phyloP scores from a whole-genome alignment of 2,329 filamentous ascomycete genomes.

The Mariannaea sp. region DNA sequence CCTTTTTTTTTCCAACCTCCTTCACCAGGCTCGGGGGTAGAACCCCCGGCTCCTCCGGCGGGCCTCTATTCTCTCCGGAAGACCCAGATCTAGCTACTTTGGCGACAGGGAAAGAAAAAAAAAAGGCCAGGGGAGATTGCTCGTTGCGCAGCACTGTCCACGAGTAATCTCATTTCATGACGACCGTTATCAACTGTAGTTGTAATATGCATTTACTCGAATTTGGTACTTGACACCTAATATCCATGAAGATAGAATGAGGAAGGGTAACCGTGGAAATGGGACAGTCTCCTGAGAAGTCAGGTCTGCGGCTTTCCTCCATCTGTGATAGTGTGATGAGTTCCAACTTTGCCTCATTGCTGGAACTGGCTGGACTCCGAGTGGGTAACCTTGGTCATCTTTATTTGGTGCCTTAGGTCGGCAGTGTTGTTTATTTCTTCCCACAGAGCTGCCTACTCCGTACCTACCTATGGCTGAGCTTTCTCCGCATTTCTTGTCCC shows the following conservation, averaged over 20 bases:
- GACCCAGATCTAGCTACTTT: conserved; percentile 12
- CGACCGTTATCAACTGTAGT: background rate
- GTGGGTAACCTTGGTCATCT: conserved; percentile 8
- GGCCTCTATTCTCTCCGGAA: conserved; percentile 11
- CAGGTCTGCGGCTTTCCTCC: conserved; percentile 4
- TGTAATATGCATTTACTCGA: no score
- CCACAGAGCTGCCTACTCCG: conserved; percentile 6
- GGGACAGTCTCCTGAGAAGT: background rate
- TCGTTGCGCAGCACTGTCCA: conserved; percentile 11
- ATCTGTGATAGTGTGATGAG: conserved; percentile 3
- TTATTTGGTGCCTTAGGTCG: no score
- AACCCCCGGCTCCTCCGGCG: conserved; percentile 20
- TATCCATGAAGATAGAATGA: background rate
- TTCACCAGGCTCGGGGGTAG: conserved; percentile 22
- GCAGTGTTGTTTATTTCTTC: no score
- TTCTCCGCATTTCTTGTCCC: background rate
- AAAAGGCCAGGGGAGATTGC: conserved; percentile 17
- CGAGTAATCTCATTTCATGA: conserved; percentile 15
- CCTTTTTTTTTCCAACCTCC: conserved; percentile 33
- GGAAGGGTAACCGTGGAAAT: conserved; percentile 3
- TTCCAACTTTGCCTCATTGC: background rate
- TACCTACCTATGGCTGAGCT: conserved; percentile 4
- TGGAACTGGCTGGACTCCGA: conserved; percentile 6
- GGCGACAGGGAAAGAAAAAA: conserved; percentile 6
- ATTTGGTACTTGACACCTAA: no score